Evolutionary conservation across 2,329 filamentous ascomycete species (phyloP), one percentile per base, ranked within the genome.

Genomic region (Gremmenia infestans): DNA sequence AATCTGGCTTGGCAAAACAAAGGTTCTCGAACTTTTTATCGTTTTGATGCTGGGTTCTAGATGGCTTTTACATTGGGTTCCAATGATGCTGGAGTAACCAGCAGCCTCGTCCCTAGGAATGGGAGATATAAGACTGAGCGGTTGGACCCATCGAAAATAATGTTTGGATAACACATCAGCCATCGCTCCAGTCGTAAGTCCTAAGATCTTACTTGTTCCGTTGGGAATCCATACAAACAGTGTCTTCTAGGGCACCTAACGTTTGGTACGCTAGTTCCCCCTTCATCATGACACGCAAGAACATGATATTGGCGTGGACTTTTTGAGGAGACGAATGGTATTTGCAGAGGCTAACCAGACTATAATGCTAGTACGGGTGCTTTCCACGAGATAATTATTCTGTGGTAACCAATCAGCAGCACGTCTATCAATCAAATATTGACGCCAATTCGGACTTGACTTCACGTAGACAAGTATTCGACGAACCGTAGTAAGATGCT

Each of bases 401-500:
- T 23, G 17, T 45, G n/a, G 42, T 45, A 45, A 19, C 6, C 19
- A 45, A 45, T 45, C 42, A n/a, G 28, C n/a, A 45, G 14, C 7
- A 23, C 42, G 19, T 19, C 37, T 17, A 45, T 23, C 22, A 19
- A 45, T 45, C 42, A 45, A 45, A 12, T 19, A 22, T 23, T 19
- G 22, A 23, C 17, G 19, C n/a, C n/a, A 14, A 45, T 12, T 23
- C 42, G 15, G 3, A 45, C 11, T 15, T 14, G n/a, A 19, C 8
- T 45, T 22, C 8, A 17, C 12, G 17, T 22, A 23, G 1, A 45
- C 42, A 8, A 45, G 42, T 45, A 23, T 19, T 25, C 37, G 17
- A 17, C 37, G 42, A 45, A 19, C n/a, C 22, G 19, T 19, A 45
- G 32, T 17, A 56, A 46, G 58, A 60, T 63, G 64, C 53, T 66